Percentiles rank a stretch among this genome's conserved stretches.
Conservation (phyloP, 73 alveolate species). For the Symbiodinium natans region DNA sequence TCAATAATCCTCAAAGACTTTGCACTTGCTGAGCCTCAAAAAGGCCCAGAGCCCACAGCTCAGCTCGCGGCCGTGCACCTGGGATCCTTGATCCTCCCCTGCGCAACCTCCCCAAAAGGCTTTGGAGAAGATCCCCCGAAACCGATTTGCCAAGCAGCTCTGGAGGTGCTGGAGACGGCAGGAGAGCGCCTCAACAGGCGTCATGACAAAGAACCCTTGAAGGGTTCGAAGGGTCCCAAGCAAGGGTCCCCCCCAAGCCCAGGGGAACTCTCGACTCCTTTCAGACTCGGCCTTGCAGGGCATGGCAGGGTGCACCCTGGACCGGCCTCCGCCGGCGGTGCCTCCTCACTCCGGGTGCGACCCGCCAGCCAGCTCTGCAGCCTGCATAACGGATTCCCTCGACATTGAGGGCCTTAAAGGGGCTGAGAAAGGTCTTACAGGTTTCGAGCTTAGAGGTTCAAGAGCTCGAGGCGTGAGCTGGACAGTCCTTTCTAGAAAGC, state of each 20-base stretch:
- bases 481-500: not conserved
- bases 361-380: not conserved
- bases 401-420: not conserved
- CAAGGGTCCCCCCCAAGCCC: not conserved
- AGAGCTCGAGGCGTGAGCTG: too few species aligned
- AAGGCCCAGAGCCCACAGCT: too few species aligned
- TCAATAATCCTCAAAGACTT: too few species aligned
- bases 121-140: too few species aligned
- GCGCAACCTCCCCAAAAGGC: too few species aligned
- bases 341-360: not conserved
- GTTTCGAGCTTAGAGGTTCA: not conserved
- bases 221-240: not conserved
- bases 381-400: not conserved
- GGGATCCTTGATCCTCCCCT: too few species aligned
- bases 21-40: too few species aligned
- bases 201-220: not conserved
- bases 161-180: not conserved
- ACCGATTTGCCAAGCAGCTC: not conserved
- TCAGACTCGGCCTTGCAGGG: too few species aligned
- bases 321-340: not conserved
- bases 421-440: not conserved
- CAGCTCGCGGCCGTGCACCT: too few species aligned
- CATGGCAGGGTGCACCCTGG: too few species aligned
- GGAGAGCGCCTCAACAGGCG: not conserved
- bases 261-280: not conserved